Evolutionary conservation across 768 basidiomycete species (phyloP), one percentile per base, ranked within the genome.

Genomic region (Dendrothele bispora): DNA sequence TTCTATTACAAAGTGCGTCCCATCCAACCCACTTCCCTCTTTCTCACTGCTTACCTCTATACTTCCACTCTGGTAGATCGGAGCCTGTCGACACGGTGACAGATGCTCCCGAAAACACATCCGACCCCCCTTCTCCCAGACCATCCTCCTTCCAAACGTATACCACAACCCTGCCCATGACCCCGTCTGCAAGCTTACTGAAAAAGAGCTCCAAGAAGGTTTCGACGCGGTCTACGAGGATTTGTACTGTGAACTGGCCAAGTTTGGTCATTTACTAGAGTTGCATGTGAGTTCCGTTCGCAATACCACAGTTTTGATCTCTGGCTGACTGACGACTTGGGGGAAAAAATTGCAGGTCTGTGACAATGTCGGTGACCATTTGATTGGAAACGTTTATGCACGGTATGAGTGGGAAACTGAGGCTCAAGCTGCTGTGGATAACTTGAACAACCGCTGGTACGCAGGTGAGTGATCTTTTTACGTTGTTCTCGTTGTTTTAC

Each of bases 371-470:
- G 97, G 97, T n/a, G 97, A 98, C 63, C 95, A 99, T 63, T 75
- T 98, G 21, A 91, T 95, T 59, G 95, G 95, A 20, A 97, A 98
- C 58, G 95, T 99, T 2, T 99, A 99, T 62, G 95, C 95, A 4
- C 83, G 95, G 20, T 99, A 91, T 61, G 95, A 99, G 61, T 97
- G 93, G 94, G 95, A 99, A 69, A 94, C 94, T 0, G 95, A 99
- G 64, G 95, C 95, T 7, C 88, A 93, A 60, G 74, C 85, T 25
- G 95, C 95, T 2, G 92, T 98, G 5, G 91, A 95, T 57, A 90
- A 80, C 49, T 72, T 98, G 55, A 98, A 98, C 59, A 88, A 95
- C 59, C 83, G 95, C 26, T 99, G 97, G 97, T 99, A 98, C 76
- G 93, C 93, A 56, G 94, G 92, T 90, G 64, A 50, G 85, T 73